phyloP scores from a whole-genome alignment of 1,284 basidiomycete species.

The Inonotus obliquus region DNA sequence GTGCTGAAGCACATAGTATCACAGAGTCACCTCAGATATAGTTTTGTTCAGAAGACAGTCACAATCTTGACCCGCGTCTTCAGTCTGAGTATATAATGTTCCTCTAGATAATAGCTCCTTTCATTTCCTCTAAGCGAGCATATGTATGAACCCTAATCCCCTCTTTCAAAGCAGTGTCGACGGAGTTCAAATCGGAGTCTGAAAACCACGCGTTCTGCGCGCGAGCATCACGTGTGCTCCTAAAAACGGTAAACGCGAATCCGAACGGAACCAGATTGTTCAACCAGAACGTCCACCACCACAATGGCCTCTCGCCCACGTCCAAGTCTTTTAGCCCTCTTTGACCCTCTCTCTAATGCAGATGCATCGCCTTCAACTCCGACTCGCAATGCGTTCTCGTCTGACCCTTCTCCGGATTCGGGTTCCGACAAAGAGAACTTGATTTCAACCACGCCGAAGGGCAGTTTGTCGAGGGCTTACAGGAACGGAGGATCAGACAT shows the following conservation, averaged over 20 bases:
- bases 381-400: background rate
- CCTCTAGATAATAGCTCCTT: no score
- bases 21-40: no score
- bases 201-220: background rate
- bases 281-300: background rate
- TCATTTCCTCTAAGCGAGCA: no score
- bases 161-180: no score
- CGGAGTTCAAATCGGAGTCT: no score
- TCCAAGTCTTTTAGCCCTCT: constrained; percentile 16
- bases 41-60: no score
- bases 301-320: constrained; percentile 17
- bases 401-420: constrained; percentile 6
- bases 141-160: no score
- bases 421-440: constrained; percentile 18
- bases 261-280: background rate
- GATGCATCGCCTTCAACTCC: background rate
- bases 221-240: background rate
- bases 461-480: background rate
- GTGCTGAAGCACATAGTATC: no score
- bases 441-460: constrained; percentile 9
- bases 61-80: no score
- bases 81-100: no score
- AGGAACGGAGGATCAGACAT: constrained; percentile 3
- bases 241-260: background rate
- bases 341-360: constrained; percentile 13